Conservation (phyloP, 768 basidiomycete species). For the Chalciporus chontae region DNA sequence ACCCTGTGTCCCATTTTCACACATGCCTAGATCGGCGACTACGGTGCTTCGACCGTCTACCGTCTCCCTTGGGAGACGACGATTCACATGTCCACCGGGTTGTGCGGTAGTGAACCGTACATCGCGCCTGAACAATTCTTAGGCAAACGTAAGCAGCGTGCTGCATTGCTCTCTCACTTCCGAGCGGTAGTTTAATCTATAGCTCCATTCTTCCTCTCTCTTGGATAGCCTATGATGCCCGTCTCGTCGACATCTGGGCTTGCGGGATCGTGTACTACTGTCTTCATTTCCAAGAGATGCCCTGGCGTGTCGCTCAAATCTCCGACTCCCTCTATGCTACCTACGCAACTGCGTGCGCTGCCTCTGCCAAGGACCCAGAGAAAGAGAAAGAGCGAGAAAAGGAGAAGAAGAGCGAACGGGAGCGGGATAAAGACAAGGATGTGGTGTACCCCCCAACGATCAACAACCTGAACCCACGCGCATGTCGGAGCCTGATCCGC, state of each 20-base stretch:
- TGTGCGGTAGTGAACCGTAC: conserved; percentile 98
- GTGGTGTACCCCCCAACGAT: conserved; percentile 59
- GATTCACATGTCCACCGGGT: conserved; percentile 93
- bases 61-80: conserved; percentile 97
- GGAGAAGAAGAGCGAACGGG: background rate
- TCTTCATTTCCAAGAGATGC: conserved; percentile 95
- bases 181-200: conserved; percentile 37
- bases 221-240: conserved; percentile 86
- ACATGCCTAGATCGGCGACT: conserved; percentile 82
- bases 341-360: conserved; percentile 50
- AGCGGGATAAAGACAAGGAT: conserved; percentile 28
- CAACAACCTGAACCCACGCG: conserved; percentile 83
- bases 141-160: conserved; percentile 80
- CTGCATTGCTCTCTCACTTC: conserved; percentile 21
- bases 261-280: conserved; percentile 98
- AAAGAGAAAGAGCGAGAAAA: background rate
- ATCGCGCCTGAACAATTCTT: conserved; percentile 98
- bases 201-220: conserved; percentile 11
- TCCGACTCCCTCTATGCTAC: conserved; percentile 77
- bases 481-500: conserved; percentile 78
- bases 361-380: conserved; percentile 17
- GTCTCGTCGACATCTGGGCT: conserved; percentile 97
- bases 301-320: conserved; percentile 92
- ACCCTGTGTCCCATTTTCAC: conserved; percentile 5
- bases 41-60: conserved; percentile 98